Base-by-base conservation (phyloP, 2,329 filamentous ascomycete genomes). In the Alternaria solani region DNA sequence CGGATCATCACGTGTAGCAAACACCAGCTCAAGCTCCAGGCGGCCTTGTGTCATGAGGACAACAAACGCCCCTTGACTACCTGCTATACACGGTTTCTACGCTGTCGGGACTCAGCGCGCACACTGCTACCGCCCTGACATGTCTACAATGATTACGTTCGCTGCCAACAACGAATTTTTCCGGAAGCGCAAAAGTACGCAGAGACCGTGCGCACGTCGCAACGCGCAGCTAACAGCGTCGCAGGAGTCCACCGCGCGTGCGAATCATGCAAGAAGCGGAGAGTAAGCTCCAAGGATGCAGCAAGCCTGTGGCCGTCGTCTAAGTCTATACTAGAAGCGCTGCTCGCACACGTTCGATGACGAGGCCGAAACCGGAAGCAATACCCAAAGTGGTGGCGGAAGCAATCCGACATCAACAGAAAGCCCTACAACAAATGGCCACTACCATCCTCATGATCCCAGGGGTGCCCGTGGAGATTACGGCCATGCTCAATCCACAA, bases 121-220 rank as follows among this genome's bases (percentile, higher is more conserved):
- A 34, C 53, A 18, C 38, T 41, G 34, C 39, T 23, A 30, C 4
- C 38, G 55, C 47, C 28, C 62, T 63, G 64, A 57, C 9, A 80
- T 80, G 78, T 79, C 77, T 46, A 77, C 74, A 25, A 79, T 80
- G 72, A 79, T 80, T 57, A 81, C 79, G 28, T 81, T 81, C 59
- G 79, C 80, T 26, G 78, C 79, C n/a, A 80, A 81, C 56, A 80
- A 80, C 66, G 78, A 80, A 61, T 79, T 78, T 67, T 81, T 80
- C 68, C 68, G 79, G 61, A 81, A 81, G 66, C 75, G 80, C 47
- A 81, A 81, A 63, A 73, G 79, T 75, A 64, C 61, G 71, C 68
- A 55, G 52, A 64, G 62, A 59, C 57, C 52, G 57, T 60, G 59
- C 66, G 63, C 64, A 51, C 51, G 51, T 47, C 61, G 54, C 44